Percentiles rank a stretch among this genome's conserved stretches.
phyloP scores from a whole-genome alignment of 495 filamentous ascomycete species.

The Hyaloscypha bicolor region DNA sequence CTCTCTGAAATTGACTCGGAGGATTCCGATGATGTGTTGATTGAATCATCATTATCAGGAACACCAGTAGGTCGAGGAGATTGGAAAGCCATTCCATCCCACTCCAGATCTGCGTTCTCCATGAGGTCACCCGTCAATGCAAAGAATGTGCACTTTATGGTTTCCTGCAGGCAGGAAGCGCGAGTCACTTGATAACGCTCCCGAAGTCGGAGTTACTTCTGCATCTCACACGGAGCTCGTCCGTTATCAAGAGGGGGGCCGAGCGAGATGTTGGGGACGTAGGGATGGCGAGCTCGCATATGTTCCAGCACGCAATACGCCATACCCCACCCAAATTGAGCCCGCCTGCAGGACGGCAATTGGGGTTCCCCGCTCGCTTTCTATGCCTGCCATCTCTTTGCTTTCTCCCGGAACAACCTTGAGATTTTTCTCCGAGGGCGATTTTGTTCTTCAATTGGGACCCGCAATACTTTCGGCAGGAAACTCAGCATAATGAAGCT shows the following conservation, averaged over 20 bases:
- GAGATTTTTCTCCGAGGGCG: background rate
- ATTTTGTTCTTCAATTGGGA: background rate
- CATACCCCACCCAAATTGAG: background rate
- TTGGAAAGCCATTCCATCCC: background rate
- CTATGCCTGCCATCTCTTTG: background rate
- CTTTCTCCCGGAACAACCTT: background rate
- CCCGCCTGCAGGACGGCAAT: background rate
- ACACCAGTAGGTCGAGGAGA: background rate
- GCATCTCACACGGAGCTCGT: background rate
- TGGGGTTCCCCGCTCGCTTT: background rate
- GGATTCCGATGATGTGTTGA: background rate
- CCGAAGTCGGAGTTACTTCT: background rate
- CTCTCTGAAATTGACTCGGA: background rate
- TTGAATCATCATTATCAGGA: background rate
- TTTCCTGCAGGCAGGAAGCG: too few relatives aligned
- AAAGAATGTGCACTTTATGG: background rate
- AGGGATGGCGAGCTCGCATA: background rate
- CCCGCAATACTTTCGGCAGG: background rate
- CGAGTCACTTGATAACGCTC: background rate
- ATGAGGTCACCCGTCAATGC: background rate
- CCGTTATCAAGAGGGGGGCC: background rate
- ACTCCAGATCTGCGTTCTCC: background rate
- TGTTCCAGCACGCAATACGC: background rate
- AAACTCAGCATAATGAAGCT: background rate
- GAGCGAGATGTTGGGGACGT: background rate